Base-by-base conservation (phyloP, 192 early-diverging fungal species). In the Obelidium mucronatum region DNA sequence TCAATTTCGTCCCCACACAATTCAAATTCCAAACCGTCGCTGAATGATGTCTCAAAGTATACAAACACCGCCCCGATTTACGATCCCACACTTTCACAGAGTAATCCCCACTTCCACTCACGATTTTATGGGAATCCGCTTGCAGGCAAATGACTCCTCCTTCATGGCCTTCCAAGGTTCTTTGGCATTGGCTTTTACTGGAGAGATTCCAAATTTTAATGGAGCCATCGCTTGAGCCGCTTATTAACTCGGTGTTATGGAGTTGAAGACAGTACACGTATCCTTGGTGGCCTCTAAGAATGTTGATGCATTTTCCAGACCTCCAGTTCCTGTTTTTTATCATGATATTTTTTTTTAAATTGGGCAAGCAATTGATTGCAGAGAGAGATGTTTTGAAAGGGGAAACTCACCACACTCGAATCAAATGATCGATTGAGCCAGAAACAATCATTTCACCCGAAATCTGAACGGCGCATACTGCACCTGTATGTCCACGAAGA, bases 41-140 rank as follows among this genome's bases (percentile, higher is more conserved):
- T 3, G 76, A 80, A 53, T 87, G 86, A 52, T 80, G 81, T 17
- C 37, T 64, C 26, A 87, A 67, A 0, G 86, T 82, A 53, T 87
- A 87, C 4, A 87, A 52, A 40, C 78, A 82, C n/a, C n/a, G n/a
- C 1, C 82, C 86, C 24, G 80, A 51, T 1, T 35, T 31, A 30
- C 81, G 22, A 63, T 85, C 80, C 86, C 86, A 87, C 1, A 86
- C 78, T 76, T 87, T 87, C 68, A 87, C 70, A 22, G 66, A 79
- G 40, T 78, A 74, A 51, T 87, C 85, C n/a, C 77, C 79, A 73
- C 73, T 66, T 3, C 86, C 86, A 44, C 77, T 79, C 36, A 87
- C 82, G 15, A 87, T 55, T 61, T 82, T 82, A 15, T 55, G 6
- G 22, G 67, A 65, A 51, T 82, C 82, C 70, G 83, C 80, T 65